These are phyloP conservation scores for Diatrype stigma DNA, from an alignment of 2,329 filamentous ascomycete genomes.

Conservation along the genomic window DNA sequence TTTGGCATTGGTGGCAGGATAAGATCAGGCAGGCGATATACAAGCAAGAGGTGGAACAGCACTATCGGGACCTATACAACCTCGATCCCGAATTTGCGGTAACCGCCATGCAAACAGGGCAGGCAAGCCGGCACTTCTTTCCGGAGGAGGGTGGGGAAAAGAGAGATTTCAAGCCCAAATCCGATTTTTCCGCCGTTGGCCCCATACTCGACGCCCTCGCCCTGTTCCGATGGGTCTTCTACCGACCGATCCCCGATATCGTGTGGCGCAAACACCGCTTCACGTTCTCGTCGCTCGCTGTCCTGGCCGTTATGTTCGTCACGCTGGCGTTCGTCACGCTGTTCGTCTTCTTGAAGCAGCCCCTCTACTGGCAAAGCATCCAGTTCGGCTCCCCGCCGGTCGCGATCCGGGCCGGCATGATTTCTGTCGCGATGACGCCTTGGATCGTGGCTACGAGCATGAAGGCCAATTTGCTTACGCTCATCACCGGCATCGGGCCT, in stretches of 20 bases:
- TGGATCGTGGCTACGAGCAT: slow-evolving; percentile 89
- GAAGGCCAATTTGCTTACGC: slow-evolving; percentile 81
- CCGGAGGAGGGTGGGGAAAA: slow-evolving; percentile 58
- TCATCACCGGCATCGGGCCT: slow-evolving; percentile 85
- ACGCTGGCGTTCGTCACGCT: slow-evolving; percentile 70
- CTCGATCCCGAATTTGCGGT: slow-evolving; percentile 44
- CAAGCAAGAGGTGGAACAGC: slow-evolving; percentile 72
- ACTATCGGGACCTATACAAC: slow-evolving; percentile 52
- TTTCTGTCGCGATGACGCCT: slow-evolving; percentile 83
- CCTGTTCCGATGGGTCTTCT: slow-evolving; percentile 84
- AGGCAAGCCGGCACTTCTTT: slow-evolving; percentile 68
- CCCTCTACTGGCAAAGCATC: slow-evolving; percentile 86
- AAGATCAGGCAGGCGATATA: slow-evolving; percentile 86
- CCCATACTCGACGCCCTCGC: slow-evolving; percentile 75
- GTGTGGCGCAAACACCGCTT: slow-evolving; percentile 64
- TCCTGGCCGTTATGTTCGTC: slow-evolving; percentile 63
- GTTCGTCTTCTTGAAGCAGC: slow-evolving; percentile 83
- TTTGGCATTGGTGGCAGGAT: slow-evolving; percentile 90
- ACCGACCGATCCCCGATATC: slow-evolving; percentile 76
- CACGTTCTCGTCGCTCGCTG: slow-evolving; percentile 75
- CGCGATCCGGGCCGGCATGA: slow-evolving; percentile 84
- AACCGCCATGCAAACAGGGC: slow-evolving; percentile 44
- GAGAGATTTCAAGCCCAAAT: slow-evolving; percentile 57
- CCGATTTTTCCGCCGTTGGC: slow-evolving; percentile 70
- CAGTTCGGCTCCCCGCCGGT: slow-evolving; percentile 82